Percentiles rank a stretch among this genome's conserved stretches.
Evolutionary conservation across 192 early-diverging fungal genomes (phyloP).

Genomic region (Spizellomyces punctatus): DNA sequence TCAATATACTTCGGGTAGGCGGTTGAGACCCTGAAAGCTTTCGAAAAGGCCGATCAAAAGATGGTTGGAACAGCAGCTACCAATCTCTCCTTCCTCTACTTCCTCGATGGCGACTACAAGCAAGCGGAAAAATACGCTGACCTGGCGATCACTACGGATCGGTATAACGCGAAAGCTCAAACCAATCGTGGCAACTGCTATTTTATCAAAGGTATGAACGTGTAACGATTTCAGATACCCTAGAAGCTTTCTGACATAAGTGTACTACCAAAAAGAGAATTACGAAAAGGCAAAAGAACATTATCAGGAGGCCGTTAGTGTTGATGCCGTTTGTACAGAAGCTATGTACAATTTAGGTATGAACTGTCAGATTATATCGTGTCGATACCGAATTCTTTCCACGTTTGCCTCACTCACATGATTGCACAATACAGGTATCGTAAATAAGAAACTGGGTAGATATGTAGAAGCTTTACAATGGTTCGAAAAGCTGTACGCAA

Average conservation of each 20-base stretch:
- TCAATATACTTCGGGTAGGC: constrained; percentile 29
- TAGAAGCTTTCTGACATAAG: neutral
- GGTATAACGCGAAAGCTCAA: constrained; percentile 64
- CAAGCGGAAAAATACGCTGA: constrained; percentile 60
- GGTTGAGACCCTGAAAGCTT: constrained; percentile 54
- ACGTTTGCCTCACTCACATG: too few species aligned
- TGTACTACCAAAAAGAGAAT: constrained; percentile 19
- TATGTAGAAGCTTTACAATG: constrained; percentile 49
- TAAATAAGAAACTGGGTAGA: constrained; percentile 44
- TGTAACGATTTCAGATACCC: neutral
- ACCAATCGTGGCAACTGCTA: constrained; percentile 57
- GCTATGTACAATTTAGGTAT: constrained; percentile 61
- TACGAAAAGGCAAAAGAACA: constrained; percentile 52
- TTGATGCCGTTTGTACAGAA: constrained; percentile 62
- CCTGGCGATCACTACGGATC: constrained; percentile 51
- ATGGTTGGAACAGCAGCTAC: constrained; percentile 59
- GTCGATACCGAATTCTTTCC: neutral
- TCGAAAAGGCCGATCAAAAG: constrained; percentile 61
- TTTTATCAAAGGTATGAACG: constrained; percentile 33
- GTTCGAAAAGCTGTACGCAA: constrained; percentile 62
- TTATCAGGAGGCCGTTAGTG: constrained; percentile 56
- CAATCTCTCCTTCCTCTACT: constrained; percentile 61
- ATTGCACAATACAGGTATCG: constrained; percentile 36
- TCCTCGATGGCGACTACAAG: constrained; percentile 57
- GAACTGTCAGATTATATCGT: neutral